phyloP scores from a whole-genome alignment of 805 yeast species.

The Pichia sporocuriosa region DNA sequence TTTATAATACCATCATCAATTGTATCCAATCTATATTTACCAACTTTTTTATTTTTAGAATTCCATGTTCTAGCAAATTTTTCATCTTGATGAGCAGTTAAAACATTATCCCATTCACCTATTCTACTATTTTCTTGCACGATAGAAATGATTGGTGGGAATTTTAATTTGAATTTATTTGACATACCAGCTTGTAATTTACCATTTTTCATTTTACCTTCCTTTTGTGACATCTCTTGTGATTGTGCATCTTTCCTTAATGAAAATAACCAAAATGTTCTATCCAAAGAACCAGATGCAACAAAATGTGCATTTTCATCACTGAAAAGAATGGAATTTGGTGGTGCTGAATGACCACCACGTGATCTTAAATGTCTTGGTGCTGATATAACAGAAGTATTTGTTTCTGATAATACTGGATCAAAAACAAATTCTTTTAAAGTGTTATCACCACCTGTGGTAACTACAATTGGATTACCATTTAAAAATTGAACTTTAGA shows the following conservation, averaged over 20 bases:
- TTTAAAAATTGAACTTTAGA: constrained; percentile 66
- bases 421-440: constrained; percentile 90
- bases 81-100: constrained; percentile 84
- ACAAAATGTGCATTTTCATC: constrained; percentile 72
- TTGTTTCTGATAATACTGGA: constrained; percentile 68
- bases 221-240: constrained; percentile 81
- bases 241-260: constrained; percentile 94
- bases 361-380: constrained; percentile 89
- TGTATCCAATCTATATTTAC: constrained; percentile 62
- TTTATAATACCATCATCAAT: constrained; percentile 74
- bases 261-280: constrained; percentile 85
- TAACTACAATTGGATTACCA: constrained; percentile 86
- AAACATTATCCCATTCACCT: constrained; percentile 89
- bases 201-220: constrained; percentile 38
- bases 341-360: constrained; percentile 97
- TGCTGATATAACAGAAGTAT: constrained; percentile 65
- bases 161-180: constrained; percentile 53
- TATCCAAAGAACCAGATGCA: constrained; percentile 80
- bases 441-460: constrained; percentile 87
- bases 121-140: constrained; percentile 69
- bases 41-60: constrained; percentile 69
- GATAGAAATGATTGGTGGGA: constrained; percentile 67
- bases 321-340: constrained; percentile 68
- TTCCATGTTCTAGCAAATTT: constrained; percentile 88
- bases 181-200: constrained; percentile 50